Evolutionary conservation across 106 monocot genomes (phyloP).

Genomic region (Allium cepa): DNA sequence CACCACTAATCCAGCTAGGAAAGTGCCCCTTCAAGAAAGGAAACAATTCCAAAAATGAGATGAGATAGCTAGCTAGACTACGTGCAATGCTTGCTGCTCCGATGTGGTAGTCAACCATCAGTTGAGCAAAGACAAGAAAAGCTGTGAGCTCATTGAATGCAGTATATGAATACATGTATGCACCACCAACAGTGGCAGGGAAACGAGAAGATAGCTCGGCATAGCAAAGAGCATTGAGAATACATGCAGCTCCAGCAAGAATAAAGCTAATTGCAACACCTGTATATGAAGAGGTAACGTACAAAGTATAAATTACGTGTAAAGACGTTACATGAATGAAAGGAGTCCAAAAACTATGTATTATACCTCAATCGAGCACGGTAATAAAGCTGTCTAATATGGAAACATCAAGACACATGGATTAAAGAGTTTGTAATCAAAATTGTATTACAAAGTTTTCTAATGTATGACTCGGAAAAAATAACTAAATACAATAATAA

Average conservation of each 20-base stretch:
- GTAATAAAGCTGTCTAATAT: too few relatives aligned
- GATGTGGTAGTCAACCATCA: conserved; percentile 98
- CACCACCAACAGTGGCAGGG: conserved; percentile 94
- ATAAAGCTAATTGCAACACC: conserved; percentile 92
- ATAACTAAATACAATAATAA: too few relatives aligned
- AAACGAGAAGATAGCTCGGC: conserved; percentile 90
- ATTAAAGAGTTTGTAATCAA: too few relatives aligned
- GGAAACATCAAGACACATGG: too few relatives aligned
- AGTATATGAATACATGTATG: conserved; percentile 87
- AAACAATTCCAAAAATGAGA: conserved; percentile 74
- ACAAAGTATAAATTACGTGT: neutral
- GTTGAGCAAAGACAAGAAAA: conserved; percentile 87
- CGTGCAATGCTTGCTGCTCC: conserved; percentile 97
- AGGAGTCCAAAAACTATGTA: too few relatives aligned
- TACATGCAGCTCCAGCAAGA: conserved; percentile 87
- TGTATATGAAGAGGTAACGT: conserved; percentile 18
- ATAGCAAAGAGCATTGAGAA: conserved; percentile 91
- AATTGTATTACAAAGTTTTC: too few relatives aligned
- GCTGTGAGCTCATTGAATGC: conserved; percentile 94
- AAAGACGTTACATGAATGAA: neutral
- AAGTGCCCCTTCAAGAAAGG: conserved; percentile 67
- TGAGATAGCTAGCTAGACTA: conserved; percentile 81
- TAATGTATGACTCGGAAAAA: too few relatives aligned
- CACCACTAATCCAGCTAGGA: conserved; percentile 90
- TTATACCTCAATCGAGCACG: too few relatives aligned